A percentile compares a stretch with the other conserved stretches of the same genome.
These are phyloP conservation scores for Arachnomyces sp. DNA, from an alignment of 2,329 filamentous ascomycete genomes.

Conservation along the genomic window DNA sequence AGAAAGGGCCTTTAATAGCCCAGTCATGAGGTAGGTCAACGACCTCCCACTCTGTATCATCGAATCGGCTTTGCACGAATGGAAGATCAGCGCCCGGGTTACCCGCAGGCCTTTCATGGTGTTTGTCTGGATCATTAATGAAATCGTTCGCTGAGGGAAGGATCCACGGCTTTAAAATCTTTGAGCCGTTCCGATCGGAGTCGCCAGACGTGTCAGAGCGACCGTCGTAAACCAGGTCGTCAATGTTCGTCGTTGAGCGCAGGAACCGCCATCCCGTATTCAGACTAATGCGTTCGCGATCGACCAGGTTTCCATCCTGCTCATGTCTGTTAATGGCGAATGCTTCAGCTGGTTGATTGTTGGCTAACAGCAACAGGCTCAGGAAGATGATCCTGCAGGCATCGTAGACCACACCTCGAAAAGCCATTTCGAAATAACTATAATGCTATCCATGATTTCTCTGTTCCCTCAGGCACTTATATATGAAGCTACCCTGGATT, in stretches of 20 bases:
- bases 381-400: no score
- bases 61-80: conserved; percentile 28
- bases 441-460: no score
- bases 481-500: no score
- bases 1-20: conserved; percentile 44
- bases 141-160: conserved; percentile 37
- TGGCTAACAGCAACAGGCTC: no score
- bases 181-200: conserved; percentile 8
- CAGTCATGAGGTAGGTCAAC: conserved; percentile 44
- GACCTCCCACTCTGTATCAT: conserved; percentile 37
- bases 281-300: conserved; percentile 23
- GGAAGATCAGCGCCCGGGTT: conserved; percentile 22
- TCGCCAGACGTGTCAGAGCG: conserved; percentile 16
- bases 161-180: conserved; percentile 35
- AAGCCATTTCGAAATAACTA: no score
- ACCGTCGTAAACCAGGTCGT: conserved; percentile 27
- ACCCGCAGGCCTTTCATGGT: conserved; percentile 26
- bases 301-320: not conserved
- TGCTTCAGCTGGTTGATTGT: no score
- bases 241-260: conserved; percentile 30
- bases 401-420: no score
- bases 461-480: no score
- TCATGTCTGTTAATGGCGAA: no score
- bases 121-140: conserved; percentile 23
- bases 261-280: conserved; percentile 35